A percentile compares a stretch with the other conserved stretches of the same genome.
Evolutionary conservation across 2,329 filamentous ascomycete species (phyloP).

Genomic region (Parascedosporium putredinis): DNA sequence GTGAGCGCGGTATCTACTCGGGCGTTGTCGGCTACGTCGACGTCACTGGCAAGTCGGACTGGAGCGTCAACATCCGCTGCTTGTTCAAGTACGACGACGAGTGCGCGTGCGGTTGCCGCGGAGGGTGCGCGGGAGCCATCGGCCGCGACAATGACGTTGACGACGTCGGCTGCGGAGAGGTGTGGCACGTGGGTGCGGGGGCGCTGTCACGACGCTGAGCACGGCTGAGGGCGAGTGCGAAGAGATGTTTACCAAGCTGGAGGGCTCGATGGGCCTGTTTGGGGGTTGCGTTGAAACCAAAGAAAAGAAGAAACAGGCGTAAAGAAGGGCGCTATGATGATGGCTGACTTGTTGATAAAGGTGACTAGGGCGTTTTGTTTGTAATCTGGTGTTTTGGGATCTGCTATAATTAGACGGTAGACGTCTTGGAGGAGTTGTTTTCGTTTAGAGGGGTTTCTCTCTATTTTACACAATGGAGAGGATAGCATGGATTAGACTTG

Average conservation of each 20-base stretch:
- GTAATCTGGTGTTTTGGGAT: too few relatives aligned
- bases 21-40: conserved; percentile 88
- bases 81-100: conserved; percentile 65
- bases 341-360: too few relatives aligned
- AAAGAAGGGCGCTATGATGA: neutral
- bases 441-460: neutral
- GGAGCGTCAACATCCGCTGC: conserved; percentile 82
- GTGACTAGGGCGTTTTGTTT: too few relatives aligned
- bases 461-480: conserved; percentile 8
- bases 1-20: conserved; percentile 68
- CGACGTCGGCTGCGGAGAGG: conserved; percentile 30
- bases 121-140: too few relatives aligned
- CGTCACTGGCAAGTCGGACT: conserved; percentile 74
- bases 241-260: conserved; percentile 77
- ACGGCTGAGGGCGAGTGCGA: conserved; percentile 72
- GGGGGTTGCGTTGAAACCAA: conserved; percentile 8
- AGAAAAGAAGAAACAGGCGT: neutral
- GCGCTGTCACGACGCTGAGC: conserved; percentile 79
- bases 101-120: conserved; percentile 18
- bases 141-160: neutral
- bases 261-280: conserved; percentile 44
- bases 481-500: conserved; percentile 10
- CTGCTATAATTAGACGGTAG: too few relatives aligned
- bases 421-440: conserved; percentile 17
- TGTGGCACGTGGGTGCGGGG: conserved; percentile 80